A percentile compares a stretch with the other conserved stretches of the same genome.
These are phyloP conservation scores for Xylariaceae sp. DNA, from an alignment of 2,329 filamentous ascomycete species.

Conservation along the genomic window DNA sequence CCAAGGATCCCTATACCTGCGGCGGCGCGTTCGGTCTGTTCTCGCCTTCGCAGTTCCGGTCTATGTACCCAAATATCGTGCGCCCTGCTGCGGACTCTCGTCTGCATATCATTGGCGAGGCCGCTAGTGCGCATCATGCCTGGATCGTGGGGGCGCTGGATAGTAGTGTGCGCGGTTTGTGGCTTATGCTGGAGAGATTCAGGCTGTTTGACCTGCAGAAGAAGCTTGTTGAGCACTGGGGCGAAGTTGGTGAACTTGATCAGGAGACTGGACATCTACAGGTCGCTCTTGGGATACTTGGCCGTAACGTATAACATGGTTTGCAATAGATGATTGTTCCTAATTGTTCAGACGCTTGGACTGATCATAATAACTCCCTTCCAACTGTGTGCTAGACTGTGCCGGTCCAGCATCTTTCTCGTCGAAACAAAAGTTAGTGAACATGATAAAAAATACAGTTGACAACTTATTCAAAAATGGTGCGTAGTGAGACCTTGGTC, in stretches of 20 bases:
- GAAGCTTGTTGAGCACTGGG: conserved; percentile 1
- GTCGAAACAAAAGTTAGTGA: too few relatives aligned
- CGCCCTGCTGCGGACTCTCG: conserved; percentile 24
- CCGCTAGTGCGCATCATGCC: conserved; percentile 34
- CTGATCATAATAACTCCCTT: too few relatives aligned
- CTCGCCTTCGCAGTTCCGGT: conserved; percentile 36
- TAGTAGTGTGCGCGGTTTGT: conserved; percentile 20
- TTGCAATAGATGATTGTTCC: too few relatives aligned
- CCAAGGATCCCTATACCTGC: conserved; percentile 28
- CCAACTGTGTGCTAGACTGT: too few relatives aligned
- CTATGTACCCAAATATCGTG: conserved; percentile 32
- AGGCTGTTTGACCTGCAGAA: conserved; percentile 2
- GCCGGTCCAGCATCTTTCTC: too few relatives aligned
- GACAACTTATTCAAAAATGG: too few relatives aligned
- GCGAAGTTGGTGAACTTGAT: conserved; percentile 1
- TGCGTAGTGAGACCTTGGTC: too few relatives aligned
- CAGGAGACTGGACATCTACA: conserved; percentile 3
- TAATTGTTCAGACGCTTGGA: too few relatives aligned
- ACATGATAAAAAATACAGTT: too few relatives aligned
- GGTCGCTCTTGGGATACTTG: conserved; percentile 2
- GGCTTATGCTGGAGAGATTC: conserved; percentile 4
- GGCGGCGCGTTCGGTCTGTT: conserved; percentile 39
- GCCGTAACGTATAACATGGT: not conserved
- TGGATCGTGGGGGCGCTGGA: conserved; percentile 39
- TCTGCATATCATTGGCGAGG: conserved; percentile 36